phyloP scores from a whole-genome alignment of 805 yeast genomes.

The Huiozyma sinensis region DNA sequence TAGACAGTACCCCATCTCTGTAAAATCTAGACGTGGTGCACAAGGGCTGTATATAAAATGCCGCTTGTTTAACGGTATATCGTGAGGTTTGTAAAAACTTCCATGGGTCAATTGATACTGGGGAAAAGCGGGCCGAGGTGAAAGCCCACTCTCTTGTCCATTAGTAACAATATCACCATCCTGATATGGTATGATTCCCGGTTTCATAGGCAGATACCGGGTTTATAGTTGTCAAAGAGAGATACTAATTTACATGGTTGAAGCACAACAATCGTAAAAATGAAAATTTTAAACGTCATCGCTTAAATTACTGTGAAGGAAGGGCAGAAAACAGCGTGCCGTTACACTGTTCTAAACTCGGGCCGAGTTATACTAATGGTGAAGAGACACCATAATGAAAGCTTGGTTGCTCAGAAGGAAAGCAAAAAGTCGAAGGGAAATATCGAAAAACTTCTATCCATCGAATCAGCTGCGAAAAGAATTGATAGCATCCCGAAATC shows the following conservation, averaged over 20 bases:
- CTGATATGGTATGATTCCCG: slow-evolving; percentile 23
- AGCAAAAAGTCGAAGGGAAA: no score
- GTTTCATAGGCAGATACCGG: slow-evolving; percentile 11
- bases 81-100: slow-evolving; percentile 38
- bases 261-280: no score
- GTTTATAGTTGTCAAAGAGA: background rate
- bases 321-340: no score
- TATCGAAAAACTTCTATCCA: no score
- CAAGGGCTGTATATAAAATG: slow-evolving; percentile 79
- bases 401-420: no score
- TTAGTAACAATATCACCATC: slow-evolving; percentile 14
- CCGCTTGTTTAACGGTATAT: slow-evolving; percentile 66
- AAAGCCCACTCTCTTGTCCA: background rate
- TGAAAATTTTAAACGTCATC: no score
- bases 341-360: no score
- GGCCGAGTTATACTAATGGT: no score
- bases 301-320: no score
- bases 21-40: slow-evolving; percentile 52
- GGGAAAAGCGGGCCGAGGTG: slow-evolving; percentile 17
- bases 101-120: slow-evolving; percentile 12
- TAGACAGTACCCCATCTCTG: slow-evolving; percentile 51
- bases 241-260: no score
- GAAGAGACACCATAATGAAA: no score
- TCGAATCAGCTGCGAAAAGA: no score
- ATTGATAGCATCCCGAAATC: slow-evolving; percentile 38